Evolutionary conservation across 257 asterid genomes (phyloP).

Genomic region (Coffea canephora): DNA sequence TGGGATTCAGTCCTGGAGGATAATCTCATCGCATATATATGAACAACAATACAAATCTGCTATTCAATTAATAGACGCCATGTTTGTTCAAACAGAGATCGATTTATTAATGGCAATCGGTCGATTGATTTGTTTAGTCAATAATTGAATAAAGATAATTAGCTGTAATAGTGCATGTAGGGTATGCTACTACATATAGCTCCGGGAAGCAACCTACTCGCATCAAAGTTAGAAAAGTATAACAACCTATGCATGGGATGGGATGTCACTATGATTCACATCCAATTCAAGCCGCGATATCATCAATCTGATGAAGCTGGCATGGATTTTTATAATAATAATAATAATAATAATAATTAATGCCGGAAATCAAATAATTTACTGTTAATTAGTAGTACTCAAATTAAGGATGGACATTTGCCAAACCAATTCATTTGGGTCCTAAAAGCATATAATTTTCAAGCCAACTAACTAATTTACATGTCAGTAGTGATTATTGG

Average conservation of each 20-base stretch:
- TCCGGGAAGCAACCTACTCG: background rate
- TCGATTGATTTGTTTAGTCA: slow-evolving; percentile 11
- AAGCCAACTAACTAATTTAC: background rate
- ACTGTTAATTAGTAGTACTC: background rate
- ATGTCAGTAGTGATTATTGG: too few species aligned
- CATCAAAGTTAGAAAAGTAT: background rate
- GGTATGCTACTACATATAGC: background rate
- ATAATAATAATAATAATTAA: background rate
- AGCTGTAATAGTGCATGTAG: background rate
- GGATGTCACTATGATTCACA: background rate
- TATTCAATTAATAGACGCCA: background rate
- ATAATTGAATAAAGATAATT: background rate
- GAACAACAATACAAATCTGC: background rate
- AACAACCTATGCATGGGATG: background rate
- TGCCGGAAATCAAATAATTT: slow-evolving; percentile 6
- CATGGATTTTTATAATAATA: too few species aligned
- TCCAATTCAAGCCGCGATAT: slow-evolving; percentile 2
- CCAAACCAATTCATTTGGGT: background rate
- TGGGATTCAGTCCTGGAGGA: slow-evolving; percentile 1
- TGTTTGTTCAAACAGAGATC: background rate
- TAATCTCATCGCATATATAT: background rate
- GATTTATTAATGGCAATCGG: background rate
- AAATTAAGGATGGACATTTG: background rate
- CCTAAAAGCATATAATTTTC: too few species aligned
- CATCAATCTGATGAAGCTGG: background rate